Conservation (phyloP, 2,329 filamentous ascomycete species). For the Cryphonectria nitschkei region DNA sequence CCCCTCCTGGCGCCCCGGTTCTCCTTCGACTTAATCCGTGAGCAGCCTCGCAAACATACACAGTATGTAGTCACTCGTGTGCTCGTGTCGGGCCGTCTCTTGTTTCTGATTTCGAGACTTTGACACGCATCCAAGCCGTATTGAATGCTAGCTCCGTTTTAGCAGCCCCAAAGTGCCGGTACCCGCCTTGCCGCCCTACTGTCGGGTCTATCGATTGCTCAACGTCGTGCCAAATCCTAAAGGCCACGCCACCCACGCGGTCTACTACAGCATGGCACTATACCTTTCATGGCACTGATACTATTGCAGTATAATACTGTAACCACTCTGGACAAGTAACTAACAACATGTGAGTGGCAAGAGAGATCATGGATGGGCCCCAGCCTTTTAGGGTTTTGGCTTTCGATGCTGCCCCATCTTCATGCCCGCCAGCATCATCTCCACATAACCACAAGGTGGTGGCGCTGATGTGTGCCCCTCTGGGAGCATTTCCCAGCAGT, state of each 20-base stretch:
- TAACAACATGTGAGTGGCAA: not conserved
- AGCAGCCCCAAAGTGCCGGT: conserved; percentile 1
- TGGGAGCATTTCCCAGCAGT: not conserved
- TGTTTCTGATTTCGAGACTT: not conserved
- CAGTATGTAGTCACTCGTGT: not conserved
- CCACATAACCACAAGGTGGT: not conserved
- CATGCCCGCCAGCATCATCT: not conserved
- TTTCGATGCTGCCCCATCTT: not conserved
- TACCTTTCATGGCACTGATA: not conserved
- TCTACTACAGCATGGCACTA: not conserved
- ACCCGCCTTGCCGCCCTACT: not conserved
- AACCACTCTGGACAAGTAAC: not conserved
- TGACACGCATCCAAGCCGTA: not conserved
- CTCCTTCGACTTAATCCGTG: not conserved
- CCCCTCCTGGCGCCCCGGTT: no score
- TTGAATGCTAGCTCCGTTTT: not conserved
- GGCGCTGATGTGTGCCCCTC: not conserved
- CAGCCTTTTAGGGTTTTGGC: not conserved
- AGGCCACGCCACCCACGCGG: not conserved
- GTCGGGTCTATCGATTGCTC: not conserved
- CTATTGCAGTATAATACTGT: no score
- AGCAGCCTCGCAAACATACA: not conserved
- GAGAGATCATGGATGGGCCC: not conserved
- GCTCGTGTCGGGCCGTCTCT: not conserved
- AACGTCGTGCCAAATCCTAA: not conserved